Base-by-base conservation (phyloP, 1,139 yeast species). In the Scheffersomyces cryptocercus region DNA sequence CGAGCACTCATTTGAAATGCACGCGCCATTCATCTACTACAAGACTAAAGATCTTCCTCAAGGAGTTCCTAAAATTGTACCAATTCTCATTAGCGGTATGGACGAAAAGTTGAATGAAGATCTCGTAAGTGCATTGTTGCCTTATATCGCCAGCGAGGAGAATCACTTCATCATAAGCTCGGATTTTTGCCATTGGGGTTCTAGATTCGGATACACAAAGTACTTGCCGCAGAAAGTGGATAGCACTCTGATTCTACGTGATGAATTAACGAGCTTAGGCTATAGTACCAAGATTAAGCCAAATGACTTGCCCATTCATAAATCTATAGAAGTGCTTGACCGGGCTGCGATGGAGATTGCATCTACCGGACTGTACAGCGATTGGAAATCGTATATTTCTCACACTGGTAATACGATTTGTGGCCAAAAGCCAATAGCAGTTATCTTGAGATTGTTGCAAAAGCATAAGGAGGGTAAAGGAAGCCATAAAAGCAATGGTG, bases 101-200 rank as follows among this genome's bases (percentile, higher is more conserved):
- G 79, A 78, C 43, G 65, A 69, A 10, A 52, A 51, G 1, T 68
- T 77, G 38, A 81, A 80, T 43, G 56, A 59, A 11, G 62, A 66
- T 16, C 58, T 87, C 15, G 84, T 85, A 0, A 54, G 60, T 1
- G 54, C 70, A 0, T 67, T 93, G 41, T 62, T 67, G 10, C 82
- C 84, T 1, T 87, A 76, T 53, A 60, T 89, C 43, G 63, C 61
- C 3, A 79, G 85, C 53, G 74, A 75, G 20, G 65, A 67, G 30
- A 85, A 83, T 56, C 83, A 89, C 1, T 87, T 93, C 64, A 81
- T 88, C 24, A 75, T 93, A 5, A 87, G 96, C 56, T 82, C 95
- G 1, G 99, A 93, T 66, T 95, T 93, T 58, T 91, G 98, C 60
- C 99, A 93, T 59, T 93, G 99, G 99, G 97, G 97, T 1, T 57